A percentile compares a stretch with the other conserved stretches of the same genome.
phyloP scores from a whole-genome alignment of 495 filamentous ascomycete genomes.

The Parachaetomium inaequale region DNA sequence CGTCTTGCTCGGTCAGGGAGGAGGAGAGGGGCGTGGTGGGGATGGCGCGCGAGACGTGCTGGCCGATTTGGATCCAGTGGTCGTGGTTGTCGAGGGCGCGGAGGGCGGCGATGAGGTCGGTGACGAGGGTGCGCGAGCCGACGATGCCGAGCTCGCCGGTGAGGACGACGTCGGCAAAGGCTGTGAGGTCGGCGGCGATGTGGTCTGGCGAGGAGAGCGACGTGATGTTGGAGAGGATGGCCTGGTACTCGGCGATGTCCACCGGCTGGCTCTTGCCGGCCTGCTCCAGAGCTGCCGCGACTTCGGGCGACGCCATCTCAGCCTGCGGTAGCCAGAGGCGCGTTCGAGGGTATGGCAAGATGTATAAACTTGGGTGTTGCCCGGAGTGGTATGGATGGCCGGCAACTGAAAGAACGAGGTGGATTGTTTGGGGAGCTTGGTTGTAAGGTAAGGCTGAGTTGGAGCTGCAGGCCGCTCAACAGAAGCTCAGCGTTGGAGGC shows the following conservation, averaged over 20 bases:
- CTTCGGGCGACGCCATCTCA: constrained; percentile 28
- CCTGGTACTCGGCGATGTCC: constrained; percentile 55
- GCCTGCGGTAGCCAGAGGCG: background rate
- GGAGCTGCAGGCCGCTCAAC: background rate
- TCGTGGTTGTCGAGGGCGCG: constrained; percentile 53
- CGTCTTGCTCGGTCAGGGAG: constrained; percentile 80
- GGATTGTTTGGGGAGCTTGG: background rate
- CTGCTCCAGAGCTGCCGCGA: constrained; percentile 48
- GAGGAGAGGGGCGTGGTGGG: constrained; percentile 45
- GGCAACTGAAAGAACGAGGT: background rate
- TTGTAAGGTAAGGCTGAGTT: constrained; percentile 12
- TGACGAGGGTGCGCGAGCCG: constrained; percentile 65
- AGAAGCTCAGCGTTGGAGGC: background rate
- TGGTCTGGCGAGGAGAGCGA: constrained; percentile 50
- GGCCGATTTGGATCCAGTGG: constrained; percentile 65
- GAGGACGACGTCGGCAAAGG: constrained; percentile 66
- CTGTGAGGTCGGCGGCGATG: constrained; percentile 61
- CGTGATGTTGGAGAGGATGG: constrained; percentile 62
- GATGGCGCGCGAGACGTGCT: constrained; percentile 62
- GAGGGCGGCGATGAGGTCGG: constrained; percentile 59
- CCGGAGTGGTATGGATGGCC: background rate
- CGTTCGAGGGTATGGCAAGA: background rate
- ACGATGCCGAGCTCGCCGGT: constrained; percentile 69
- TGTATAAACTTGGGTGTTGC: background rate
- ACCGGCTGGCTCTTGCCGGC: constrained; percentile 38